These are phyloP conservation scores for Trichophyton equinum DNA, from an alignment of 2,329 filamentous ascomycete species.

Conservation along the genomic window DNA sequence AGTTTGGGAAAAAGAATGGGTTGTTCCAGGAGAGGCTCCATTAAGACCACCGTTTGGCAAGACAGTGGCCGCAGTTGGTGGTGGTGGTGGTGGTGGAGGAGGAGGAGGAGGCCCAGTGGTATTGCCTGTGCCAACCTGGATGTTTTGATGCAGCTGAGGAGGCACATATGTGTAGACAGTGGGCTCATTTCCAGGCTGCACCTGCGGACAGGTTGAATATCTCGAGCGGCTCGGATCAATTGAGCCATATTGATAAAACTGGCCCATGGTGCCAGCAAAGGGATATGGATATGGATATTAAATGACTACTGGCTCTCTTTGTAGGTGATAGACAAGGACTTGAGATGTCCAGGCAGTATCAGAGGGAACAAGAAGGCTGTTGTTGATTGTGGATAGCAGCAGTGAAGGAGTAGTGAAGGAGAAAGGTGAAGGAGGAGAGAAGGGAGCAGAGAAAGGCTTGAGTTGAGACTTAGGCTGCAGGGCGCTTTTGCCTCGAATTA, in stretches of 20 bases:
- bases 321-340: background rate
- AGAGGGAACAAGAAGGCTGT: background rate
- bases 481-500: background rate
- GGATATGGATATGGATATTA: background rate
- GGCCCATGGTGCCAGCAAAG: constrained; percentile 6
- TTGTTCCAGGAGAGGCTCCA: background rate
- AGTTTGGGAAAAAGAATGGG: background rate
- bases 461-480: background rate
- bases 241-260: constrained; percentile 13
- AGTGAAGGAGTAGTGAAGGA: background rate
- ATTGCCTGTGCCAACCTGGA: background rate
- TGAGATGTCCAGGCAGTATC: background rate
- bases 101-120: background rate
- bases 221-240: constrained; percentile 8
- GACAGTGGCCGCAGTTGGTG: background rate
- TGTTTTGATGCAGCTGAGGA: constrained; percentile 5
- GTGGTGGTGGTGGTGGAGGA: background rate
- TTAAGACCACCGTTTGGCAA: background rate
- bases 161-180: constrained; percentile 12
- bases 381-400: background rate
- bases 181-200: constrained; percentile 6
- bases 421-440: background rate
- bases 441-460: background rate
- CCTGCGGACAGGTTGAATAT: background rate
- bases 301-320: background rate